Percentiles rank a stretch among this genome's conserved stretches.
Conservation (phyloP, 192 early-diverging fungal genomes). For the Rhizoclosmatium globosum region DNA sequence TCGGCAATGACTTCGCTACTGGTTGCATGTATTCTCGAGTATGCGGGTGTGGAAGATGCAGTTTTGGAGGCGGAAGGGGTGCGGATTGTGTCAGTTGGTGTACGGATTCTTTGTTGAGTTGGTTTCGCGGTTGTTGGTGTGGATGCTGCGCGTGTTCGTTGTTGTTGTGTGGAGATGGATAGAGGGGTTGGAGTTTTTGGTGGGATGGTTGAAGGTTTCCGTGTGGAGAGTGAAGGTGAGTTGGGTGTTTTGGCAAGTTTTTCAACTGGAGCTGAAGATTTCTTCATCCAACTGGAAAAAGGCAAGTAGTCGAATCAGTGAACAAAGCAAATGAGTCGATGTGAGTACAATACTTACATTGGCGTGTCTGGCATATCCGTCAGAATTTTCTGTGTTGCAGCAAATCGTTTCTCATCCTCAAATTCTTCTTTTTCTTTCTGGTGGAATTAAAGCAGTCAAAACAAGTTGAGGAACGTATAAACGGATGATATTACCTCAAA, state of each 20-base stretch:
- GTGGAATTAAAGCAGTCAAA: not conserved
- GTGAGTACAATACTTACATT: not conserved
- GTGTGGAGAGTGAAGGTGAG: too few species aligned
- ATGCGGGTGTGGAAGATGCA: not conserved
- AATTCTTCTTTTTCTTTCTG: slow-evolving; percentile 24
- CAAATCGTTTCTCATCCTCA: slow-evolving; percentile 23
- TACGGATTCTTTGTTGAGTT: slow-evolving; percentile 8
- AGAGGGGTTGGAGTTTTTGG: not conserved
- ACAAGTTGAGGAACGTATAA: not conserved
- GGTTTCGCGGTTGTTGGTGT: not conserved
- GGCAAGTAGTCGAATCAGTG: not conserved
- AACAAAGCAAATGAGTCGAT: not conserved
- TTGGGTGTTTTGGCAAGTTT: not conserved
- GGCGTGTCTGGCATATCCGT: slow-evolving; percentile 32
- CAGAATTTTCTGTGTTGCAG: slow-evolving; percentile 7
- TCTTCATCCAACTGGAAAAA: not conserved
- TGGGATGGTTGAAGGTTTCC: not conserved
- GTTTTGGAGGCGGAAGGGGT: not conserved
- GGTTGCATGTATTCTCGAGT: not conserved
- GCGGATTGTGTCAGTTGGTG: slow-evolving; percentile 9
- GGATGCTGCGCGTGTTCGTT: not conserved
- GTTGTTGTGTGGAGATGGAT: not conserved
- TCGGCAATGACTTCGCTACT: slow-evolving; percentile 2
- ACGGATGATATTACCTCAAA: slow-evolving; percentile 35
- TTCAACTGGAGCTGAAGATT: not conserved